These are phyloP conservation scores for Citrus cavaleriei DNA, from an alignment of 345 rosid genomes.

Conservation along the genomic window DNA sequence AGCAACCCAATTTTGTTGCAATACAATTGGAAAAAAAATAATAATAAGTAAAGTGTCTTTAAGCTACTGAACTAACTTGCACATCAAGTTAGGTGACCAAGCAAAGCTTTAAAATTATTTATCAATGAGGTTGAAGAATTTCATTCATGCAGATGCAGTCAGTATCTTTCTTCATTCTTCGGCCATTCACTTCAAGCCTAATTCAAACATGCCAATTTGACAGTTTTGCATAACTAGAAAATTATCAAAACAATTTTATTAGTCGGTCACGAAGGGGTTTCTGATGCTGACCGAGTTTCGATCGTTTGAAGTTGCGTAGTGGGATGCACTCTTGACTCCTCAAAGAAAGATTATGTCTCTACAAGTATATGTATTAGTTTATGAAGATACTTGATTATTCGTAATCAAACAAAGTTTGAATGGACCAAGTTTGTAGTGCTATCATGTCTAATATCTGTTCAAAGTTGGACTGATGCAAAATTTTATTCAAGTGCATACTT, in stretches of 20 bases:
- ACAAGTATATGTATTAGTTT: not conserved
- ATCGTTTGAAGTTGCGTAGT: not conserved
- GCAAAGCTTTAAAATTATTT: not conserved
- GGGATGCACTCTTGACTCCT: not conserved
- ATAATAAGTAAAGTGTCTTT: not conserved
- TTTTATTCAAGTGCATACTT: too few relatives aligned
- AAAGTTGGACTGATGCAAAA: too few relatives aligned
- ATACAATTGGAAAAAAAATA: not conserved
- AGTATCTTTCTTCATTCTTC: too few relatives aligned
- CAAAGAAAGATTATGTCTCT: not conserved
- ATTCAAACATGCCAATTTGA: not conserved
- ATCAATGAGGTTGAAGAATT: not conserved
- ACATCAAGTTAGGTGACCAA: conserved; percentile 1
- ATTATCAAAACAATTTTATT: not conserved
- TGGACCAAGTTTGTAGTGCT: not conserved
- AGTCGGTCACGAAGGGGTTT: not conserved
- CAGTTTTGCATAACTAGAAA: too few relatives aligned
- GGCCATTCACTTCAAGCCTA: not conserved
- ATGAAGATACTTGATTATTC: not conserved
- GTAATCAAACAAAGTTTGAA: too few relatives aligned
- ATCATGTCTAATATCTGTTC: not conserved
- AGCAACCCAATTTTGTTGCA: not conserved
- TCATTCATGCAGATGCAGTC: not conserved
- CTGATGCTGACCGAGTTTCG: not conserved
- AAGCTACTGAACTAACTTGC: not conserved